Base-by-base conservation (phyloP, 1,139 yeast species). In the Hyphopichia khmerensis region DNA sequence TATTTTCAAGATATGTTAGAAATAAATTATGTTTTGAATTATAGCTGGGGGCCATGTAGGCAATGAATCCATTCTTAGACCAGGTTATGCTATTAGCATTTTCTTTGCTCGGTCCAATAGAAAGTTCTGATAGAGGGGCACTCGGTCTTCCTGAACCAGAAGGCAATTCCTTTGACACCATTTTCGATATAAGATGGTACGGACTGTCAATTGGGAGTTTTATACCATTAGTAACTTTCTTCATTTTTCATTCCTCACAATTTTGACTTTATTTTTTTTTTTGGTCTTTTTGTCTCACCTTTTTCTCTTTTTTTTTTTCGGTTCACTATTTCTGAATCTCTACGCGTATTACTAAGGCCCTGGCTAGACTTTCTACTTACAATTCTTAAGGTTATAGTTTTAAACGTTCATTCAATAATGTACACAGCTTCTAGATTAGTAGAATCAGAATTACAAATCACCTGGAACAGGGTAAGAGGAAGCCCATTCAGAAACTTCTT, bases 401-500 rank as follows among this genome's bases (percentile, higher is more conserved):
- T n/a, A 8, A 18, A 16, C 14, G 17, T 32, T 32, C 34, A 18
- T 32, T 18, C 17, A 32, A n/a, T 32, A 32, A 18, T 32, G 23
- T 32, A 32, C 34, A 32, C 3, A 32, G 4, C 10, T 26, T 11
- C 13, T 26, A 9, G 29, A 26, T 26, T 8, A 26, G 29, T 8
- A 13, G n/a, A 4, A 26, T 9, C 24, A 11, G n/a, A 11, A 7
- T 32, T 62, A 67, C 52, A 74, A 65, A 46, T 86, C 95, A 55
- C 95, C 95, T 45, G 95, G 95, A 48, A 86, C 90, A 30, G 95
- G 93, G 65, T 72, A 86, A 47, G 74, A 60, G 16, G 82, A 76
- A 34, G 75, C 91, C 87, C 90, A 86, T 11, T 64, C 64, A 24
- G 80, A 69, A 42, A 86, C 87, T 56, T 84, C 88, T 37, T 72